Evolutionary conservation across 2,329 filamentous ascomycete genomes (phyloP), one percentile per base, ranked within the genome.

Genomic region (Calonectria fujianensis): DNA sequence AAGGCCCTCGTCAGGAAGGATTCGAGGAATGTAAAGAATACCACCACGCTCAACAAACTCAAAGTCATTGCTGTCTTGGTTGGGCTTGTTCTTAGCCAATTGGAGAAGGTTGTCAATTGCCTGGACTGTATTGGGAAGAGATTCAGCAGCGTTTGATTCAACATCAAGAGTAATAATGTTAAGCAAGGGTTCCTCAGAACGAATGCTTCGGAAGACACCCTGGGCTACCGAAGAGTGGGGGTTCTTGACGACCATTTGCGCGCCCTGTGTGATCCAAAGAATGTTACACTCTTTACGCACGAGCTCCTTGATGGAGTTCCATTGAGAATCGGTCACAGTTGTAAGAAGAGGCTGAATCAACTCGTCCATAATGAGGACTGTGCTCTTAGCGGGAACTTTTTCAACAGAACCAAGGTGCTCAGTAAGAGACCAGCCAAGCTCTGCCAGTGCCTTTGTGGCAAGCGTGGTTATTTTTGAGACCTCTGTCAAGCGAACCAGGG

Each of bases 231-330:
- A 50, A 39, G 39, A 27, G 14, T 64, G 29, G 5, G 73, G 73
- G 14, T 69, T 50, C n/a, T 66, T 73, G 27, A 73, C 69, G 29
- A 18, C 32, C 50, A 69, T 54, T 20, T 75, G 73, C 18, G 73
- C 63, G n/a, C 73, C 73, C 31, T 68, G 50, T 20, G 73, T 75
- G 3, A 75, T 70, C 73, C 73, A 75, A 10, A 75, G 69, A 24
- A 75, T 35, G 59, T 57, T 69, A 32, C 65, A 72, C 27, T 72
- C 73, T 24, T 63, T 64, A 31, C 69, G 64, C 32, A 75, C 57
- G 20, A 75, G 57, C 24, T 63, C 48, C 35, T 73, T 69, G 13
- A 73, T 32, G 1, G 35, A 31, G 9, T 24, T 48, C 71, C 71
- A 73, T 41, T 73, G 65, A n/a, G 27, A 4, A 18, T 73, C 57